phyloP scores from a whole-genome alignment of 371 early-diverging fungal genomes.

The Cladochytrium tenue region DNA sequence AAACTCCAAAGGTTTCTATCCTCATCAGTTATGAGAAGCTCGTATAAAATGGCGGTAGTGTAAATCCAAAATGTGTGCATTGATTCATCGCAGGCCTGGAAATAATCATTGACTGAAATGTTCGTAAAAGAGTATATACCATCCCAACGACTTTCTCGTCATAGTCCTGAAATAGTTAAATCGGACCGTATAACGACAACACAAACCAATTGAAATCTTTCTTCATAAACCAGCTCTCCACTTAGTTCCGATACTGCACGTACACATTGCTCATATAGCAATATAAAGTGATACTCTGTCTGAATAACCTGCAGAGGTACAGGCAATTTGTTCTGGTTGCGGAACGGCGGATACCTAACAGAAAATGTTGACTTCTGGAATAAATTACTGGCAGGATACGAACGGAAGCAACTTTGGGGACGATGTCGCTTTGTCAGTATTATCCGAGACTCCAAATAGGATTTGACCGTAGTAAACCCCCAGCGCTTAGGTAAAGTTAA shows the following conservation, averaged over 20 bases:
- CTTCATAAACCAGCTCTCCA: slow-evolving; percentile 79
- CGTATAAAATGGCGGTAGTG: slow-evolving; percentile 75
- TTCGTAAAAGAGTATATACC: slow-evolving; percentile 57
- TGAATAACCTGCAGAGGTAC: slow-evolving; percentile 73
- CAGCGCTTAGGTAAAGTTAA: no score
- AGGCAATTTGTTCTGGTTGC: no score
- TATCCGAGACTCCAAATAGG: not conserved
- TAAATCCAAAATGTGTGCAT: slow-evolving; percentile 88
- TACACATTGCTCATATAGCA: slow-evolving; percentile 74
- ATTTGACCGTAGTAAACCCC: not conserved
- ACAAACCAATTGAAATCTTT: slow-evolving; percentile 62
- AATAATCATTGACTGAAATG: not conserved
- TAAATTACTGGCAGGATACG: not conserved
- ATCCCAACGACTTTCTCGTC: slow-evolving; percentile 11
- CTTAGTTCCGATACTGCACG: slow-evolving; percentile 78
- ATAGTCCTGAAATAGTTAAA: slow-evolving; percentile 2
- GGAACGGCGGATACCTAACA: no score
- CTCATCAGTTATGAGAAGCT: slow-evolving; percentile 84
- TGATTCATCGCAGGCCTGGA: slow-evolving; percentile 64
- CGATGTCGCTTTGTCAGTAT: not conserved
- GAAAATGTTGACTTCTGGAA: no score
- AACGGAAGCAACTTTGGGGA: not conserved
- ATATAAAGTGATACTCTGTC: slow-evolving; percentile 85
- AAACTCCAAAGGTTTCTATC: slow-evolving; percentile 91
- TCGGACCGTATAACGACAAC: not conserved